These are phyloP conservation scores for Pichia sp. DNA, from an alignment of 1,139 yeast species.

Conservation along the genomic window DNA sequence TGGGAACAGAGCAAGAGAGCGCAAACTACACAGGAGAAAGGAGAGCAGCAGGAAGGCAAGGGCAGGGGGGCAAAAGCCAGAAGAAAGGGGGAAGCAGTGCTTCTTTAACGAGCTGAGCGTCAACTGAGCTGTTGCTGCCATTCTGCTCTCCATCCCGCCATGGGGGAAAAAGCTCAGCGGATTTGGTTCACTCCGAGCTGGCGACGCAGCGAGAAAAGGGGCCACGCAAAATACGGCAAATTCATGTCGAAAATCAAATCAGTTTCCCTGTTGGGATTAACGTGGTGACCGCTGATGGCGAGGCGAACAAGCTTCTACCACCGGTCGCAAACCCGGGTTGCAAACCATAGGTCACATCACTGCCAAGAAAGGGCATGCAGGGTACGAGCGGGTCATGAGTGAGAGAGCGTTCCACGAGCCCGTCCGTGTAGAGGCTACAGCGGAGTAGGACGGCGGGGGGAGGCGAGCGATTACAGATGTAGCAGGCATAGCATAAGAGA, in stretches of 20 bases:
- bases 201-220: background rate
- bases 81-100: background rate
- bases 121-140: background rate
- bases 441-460: too few species aligned
- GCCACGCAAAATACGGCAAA: background rate
- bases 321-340: too few species aligned
- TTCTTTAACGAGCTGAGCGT: background rate
- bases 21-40: background rate
- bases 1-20: background rate
- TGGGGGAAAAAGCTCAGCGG: background rate
- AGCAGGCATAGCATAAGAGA: too few species aligned
- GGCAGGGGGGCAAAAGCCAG: background rate
- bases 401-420: too few species aligned
- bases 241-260: slow-evolving; percentile 7
- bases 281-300: background rate
- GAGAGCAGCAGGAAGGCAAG: too few species aligned
- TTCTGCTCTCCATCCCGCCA: background rate
- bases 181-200: background rate
- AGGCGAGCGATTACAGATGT: too few species aligned
- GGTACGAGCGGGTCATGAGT: too few species aligned
- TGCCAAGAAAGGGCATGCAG: too few species aligned
- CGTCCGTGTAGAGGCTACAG: too few species aligned
- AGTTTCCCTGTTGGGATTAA: slow-evolving; percentile 2
- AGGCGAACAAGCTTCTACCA: too few species aligned
- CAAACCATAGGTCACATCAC: too few species aligned